Evolutionary conservation across 306 rosid species (phyloP), one percentile per base, ranked within the genome.

Genomic region (Lathyrus oleraceus): DNA sequence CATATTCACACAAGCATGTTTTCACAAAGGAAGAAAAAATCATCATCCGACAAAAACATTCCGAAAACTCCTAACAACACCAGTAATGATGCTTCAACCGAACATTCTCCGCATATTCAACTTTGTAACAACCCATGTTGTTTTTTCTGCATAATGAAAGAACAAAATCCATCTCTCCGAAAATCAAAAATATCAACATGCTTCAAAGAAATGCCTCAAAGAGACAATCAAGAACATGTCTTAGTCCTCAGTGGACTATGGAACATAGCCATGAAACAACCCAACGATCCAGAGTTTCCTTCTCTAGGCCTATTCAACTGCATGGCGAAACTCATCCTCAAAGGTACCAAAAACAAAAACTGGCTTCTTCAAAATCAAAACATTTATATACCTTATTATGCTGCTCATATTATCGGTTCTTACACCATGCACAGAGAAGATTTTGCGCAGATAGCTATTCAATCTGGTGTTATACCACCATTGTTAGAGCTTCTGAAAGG

Each of bases 321-420:
- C 90, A 87, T 91, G 97, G 88, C 83, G 1, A 81, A 73, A 6
- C 80, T 91, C 15, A 87, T 91, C 76, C n/a, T 47, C 52, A 85
- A 73, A 75, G 89, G 79, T 25, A 40, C 80, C 35, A 72, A 71
- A 3, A 72, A 85, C 67, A 70, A 12, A 3, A 38, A 27, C 21
- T 88, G 97, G 97, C 91, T 89, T 61, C 79, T 42, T 1, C 73
- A 69, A 27, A 69, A 78, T 51, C 94, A 91, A 72, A 91, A 91
- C 73, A 85, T 87, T 5, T 91, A 87, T 57, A 78, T 87, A 36
- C 97, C 97, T 35, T 91, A 91, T 30, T 91, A 91, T 36, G 94
- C 97, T 11, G 94, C 94, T 35, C 97, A 91, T 45, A 81, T 88
- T 8, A 91, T 91, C 61, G 97, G 97, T 14, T 91, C 97, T 38